phyloP scores from a whole-genome alignment of 1,284 basidiomycete species.

The Ceratobasidium sp. region DNA sequence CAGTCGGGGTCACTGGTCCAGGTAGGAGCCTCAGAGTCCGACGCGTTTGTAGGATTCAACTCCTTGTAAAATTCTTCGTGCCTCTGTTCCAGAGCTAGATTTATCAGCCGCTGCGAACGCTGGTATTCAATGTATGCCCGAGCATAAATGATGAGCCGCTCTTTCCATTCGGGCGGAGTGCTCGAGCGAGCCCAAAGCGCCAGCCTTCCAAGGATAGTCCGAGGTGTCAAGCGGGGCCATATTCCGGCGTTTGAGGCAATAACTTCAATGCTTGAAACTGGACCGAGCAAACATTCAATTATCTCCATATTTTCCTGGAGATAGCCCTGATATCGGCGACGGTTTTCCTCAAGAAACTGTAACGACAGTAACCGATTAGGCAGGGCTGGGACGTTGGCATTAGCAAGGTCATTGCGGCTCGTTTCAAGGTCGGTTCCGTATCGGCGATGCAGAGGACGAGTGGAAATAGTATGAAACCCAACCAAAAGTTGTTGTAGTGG shows the following conservation, averaged over 20 bases:
- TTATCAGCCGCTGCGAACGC: constrained; percentile 17
- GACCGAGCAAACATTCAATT: neutral
- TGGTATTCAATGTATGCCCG: constrained; percentile 20
- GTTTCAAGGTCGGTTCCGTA: constrained; percentile 1
- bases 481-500: neutral
- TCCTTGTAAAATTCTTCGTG: constrained; percentile 34
- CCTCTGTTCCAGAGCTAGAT: neutral
- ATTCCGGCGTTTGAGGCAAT: constrained; percentile 11
- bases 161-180: neutral
- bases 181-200: neutral
- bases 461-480: neutral
- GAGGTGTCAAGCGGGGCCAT: constrained; percentile 30
- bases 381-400: neutral
- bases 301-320: neutral
- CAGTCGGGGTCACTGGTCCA: constrained; percentile 10
- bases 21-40: neutral
- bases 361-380: neutral
- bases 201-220: constrained; percentile 7
- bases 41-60: neutral
- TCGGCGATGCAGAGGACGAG: neutral
- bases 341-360: neutral
- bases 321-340: neutral
- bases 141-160: constrained; percentile 18
- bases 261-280: neutral
- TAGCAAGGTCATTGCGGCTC: neutral